Evolutionary conservation across 1,284 basidiomycete species (phyloP).

Genomic region (Kwoniella shivajii): DNA sequence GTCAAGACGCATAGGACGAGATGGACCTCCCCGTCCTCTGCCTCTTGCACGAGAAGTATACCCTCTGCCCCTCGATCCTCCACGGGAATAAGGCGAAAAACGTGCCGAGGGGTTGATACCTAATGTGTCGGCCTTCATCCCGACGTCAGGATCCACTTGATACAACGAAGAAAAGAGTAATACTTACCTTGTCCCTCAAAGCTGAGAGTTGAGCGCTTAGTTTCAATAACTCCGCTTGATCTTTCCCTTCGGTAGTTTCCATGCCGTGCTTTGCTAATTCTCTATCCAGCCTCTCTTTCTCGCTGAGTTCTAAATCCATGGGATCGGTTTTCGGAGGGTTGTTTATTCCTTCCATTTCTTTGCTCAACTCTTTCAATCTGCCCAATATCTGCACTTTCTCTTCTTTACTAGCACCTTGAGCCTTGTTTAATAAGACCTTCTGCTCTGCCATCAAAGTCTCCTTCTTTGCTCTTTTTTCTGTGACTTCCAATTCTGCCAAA

Average conservation of each 20-base stretch:
- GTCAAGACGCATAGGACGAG: slow-evolving; percentile 75
- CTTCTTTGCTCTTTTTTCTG: slow-evolving; percentile 70
- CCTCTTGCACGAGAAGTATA: slow-evolving; percentile 59
- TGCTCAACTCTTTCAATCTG: slow-evolving; percentile 72
- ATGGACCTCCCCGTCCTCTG: slow-evolving; percentile 59
- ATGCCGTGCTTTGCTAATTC: slow-evolving; percentile 70
- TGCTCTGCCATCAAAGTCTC: slow-evolving; percentile 88
- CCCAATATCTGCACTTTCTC: slow-evolving; percentile 82
- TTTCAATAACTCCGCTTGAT: slow-evolving; percentile 52
- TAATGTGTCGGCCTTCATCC: slow-evolving; percentile 37
- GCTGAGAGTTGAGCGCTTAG: slow-evolving; percentile 45
- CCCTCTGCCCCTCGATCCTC: slow-evolving; percentile 64
- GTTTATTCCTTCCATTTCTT: slow-evolving; percentile 68
- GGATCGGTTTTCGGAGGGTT: slow-evolving; percentile 40
- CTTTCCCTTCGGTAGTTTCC: slow-evolving; percentile 56
- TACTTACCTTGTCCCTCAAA: slow-evolving; percentile 61
- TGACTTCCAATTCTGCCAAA: slow-evolving; percentile 50
- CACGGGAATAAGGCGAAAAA: slow-evolving; percentile 64
- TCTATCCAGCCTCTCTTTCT: slow-evolving; percentile 45
- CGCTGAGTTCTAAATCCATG: slow-evolving; percentile 45
- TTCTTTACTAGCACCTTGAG: slow-evolving; percentile 60
- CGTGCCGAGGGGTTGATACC: slow-evolving; percentile 45
- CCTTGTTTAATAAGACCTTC: slow-evolving; percentile 76
- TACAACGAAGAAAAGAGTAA: background rate
- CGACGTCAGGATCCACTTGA: background rate